These are phyloP conservation scores for Colletotrichum viniferum DNA, from an alignment of 2,329 filamentous ascomycete species.

Conservation along the genomic window DNA sequence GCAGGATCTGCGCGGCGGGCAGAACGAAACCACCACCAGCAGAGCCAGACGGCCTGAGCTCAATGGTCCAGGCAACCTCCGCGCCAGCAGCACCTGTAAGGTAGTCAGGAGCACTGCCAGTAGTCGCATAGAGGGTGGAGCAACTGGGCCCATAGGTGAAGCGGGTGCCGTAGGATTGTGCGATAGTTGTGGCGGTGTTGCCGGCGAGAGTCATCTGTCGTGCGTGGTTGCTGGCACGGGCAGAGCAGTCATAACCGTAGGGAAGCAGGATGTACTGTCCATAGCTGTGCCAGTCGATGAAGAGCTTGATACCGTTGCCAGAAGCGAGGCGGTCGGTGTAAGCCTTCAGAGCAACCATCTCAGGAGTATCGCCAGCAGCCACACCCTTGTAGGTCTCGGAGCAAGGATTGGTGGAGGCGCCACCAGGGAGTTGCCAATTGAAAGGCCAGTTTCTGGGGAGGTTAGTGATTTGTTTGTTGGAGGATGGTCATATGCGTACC, in stretches of 20 bases:
- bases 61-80: slow-evolving; percentile 44
- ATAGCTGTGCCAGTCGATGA: slow-evolving; percentile 54
- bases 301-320: slow-evolving; percentile 42
- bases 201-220: slow-evolving; percentile 43
- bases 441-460: slow-evolving; percentile 54
- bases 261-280: slow-evolving; percentile 48
- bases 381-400: slow-evolving; percentile 51
- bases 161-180: slow-evolving; percentile 33
- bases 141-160: slow-evolving; percentile 43
- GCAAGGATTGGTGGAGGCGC: slow-evolving; percentile 57
- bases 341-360: slow-evolving; percentile 51
- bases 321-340: slow-evolving; percentile 32
- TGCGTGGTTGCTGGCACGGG: slow-evolving; percentile 40
- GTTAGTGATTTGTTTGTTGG: not conserved
- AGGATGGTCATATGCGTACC: slow-evolving; percentile 24
- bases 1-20: slow-evolving; percentile 39
- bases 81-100: slow-evolving; percentile 27
- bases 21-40: slow-evolving; percentile 41
- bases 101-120: slow-evolving; percentile 34
- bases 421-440: slow-evolving; percentile 54
- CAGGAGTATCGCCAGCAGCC: slow-evolving; percentile 50
- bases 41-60: slow-evolving; percentile 34
- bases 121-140: slow-evolving; percentile 39
- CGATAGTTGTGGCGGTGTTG: slow-evolving; percentile 31
- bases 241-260: slow-evolving; percentile 49